These are phyloP conservation scores for Apostasia shenzhenica DNA, from an alignment of 106 monocot species.

Conservation along the genomic window DNA sequence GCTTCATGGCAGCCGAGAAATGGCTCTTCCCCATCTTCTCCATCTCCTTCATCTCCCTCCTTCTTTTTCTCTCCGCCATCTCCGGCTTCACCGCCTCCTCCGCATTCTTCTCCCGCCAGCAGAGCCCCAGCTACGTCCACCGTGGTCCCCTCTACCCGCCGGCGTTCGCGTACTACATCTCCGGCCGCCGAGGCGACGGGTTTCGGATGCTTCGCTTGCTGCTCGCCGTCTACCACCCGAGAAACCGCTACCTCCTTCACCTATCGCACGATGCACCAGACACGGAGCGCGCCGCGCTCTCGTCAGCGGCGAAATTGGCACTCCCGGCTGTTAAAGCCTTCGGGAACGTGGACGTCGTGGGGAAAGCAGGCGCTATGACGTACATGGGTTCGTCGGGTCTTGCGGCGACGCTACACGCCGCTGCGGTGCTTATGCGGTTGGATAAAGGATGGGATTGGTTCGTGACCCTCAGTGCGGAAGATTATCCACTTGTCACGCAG, in stretches of 20 bases:
- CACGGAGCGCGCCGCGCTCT: constrained; percentile 38
- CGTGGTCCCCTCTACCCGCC: constrained; percentile 36
- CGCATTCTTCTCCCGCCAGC: constrained; percentile 23
- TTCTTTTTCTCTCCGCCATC: constrained; percentile 52
- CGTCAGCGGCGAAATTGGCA: constrained; percentile 16
- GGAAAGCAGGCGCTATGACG: constrained; percentile 53
- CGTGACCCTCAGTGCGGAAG: constrained; percentile 60
- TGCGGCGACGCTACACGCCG: constrained; percentile 62
- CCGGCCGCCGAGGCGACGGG: constrained; percentile 48
- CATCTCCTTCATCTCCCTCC: constrained; percentile 46
- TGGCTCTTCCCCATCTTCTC: constrained; percentile 59
- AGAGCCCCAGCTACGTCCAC: constrained; percentile 12
- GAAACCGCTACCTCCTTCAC: constrained; percentile 72
- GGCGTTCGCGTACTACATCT: constrained; percentile 70
- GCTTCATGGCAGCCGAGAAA: constrained; percentile 34
- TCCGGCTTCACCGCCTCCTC: constrained; percentile 57
- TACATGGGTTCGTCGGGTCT: constrained; percentile 69
- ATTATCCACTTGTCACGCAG: constrained; percentile 81
- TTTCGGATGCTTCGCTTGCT: constrained; percentile 57
- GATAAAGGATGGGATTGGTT: constrained; percentile 84
- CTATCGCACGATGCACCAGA: constrained; percentile 51
- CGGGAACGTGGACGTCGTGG: constrained; percentile 76
- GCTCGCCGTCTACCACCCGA: constrained; percentile 75
- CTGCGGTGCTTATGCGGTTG: constrained; percentile 53
- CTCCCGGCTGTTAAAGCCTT: constrained; percentile 51